Evolutionary conservation across 2,329 filamentous ascomycete species (phyloP), one percentile per base, ranked within the genome.

Genomic region (Fusarium euwallaceae): DNA sequence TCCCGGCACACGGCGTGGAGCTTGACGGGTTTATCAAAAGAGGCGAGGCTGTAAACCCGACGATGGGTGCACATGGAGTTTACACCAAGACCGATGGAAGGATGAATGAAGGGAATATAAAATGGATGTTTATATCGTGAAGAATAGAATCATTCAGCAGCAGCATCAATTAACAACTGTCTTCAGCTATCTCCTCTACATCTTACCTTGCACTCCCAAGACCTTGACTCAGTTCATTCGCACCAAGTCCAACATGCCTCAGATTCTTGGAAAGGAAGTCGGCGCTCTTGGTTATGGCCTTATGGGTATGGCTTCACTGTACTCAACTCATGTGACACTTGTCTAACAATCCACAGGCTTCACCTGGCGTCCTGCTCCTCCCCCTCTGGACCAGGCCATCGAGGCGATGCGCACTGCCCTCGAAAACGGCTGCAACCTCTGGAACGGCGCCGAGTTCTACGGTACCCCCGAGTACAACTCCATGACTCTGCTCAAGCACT

Each of bases 371-470:
- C 77, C 79, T 34, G 75, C 80, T 17, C 81, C 82, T 2, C 80
- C 81, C 11, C 79, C 87, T 3, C 78, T 87, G 16, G 86, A 89
- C 37, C 82, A 88, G 70, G 83, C 87, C 41, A 86, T 91, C 71
- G 86, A 86, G 51, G 87, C 89, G 12, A 85, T 93, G 81, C 87
- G 88, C 74, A 85, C 88, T 20, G 84, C 90, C 7, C 79, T 91
- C 14, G 73, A 81, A 27, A 79, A 79, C 12, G 84, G 86, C 65
- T 83, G 82, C 76, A 87, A 82, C 70, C 83, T 87, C 65, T 93
- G 91, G 90, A 92, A 92, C 76, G 90, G 85, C 41, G 91, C 87
- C 71, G 90, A 92, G 78, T 88, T 93, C 78, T 94, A 94, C 82
- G 92, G 92, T 43, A 83, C 85, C 0, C 86, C 87, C 1, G 84